These are phyloP conservation scores for Neltuma alba DNA, from an alignment of 306 rosid species.

Conservation along the genomic window DNA sequence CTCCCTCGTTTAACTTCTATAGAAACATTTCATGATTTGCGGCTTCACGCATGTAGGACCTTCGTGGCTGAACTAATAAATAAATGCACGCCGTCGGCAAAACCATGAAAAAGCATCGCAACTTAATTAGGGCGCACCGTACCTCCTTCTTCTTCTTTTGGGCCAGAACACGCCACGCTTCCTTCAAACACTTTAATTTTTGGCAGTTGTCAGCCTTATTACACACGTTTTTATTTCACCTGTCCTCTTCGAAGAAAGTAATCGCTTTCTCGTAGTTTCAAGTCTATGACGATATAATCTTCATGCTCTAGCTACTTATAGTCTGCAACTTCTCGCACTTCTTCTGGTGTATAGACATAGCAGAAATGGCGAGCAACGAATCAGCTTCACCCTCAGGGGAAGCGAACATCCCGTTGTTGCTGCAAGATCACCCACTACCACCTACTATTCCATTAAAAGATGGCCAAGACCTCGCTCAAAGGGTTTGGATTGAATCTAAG, in stretches of 20 bases:
- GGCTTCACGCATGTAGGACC: too few relatives aligned
- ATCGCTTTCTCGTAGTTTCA: not conserved
- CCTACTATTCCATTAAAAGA: not conserved
- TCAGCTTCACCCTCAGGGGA: slow-evolving; percentile 36
- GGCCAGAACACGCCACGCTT: not conserved
- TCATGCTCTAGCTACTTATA: not conserved
- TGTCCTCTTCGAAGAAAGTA: not conserved
- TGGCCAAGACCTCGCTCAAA: slow-evolving; percentile 26
- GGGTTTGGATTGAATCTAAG: slow-evolving; percentile 63
- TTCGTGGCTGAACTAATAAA: too few relatives aligned
- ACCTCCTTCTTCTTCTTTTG: too few relatives aligned
- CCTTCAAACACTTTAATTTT: not conserved
- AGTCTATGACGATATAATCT: not conserved
- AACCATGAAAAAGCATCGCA: too few relatives aligned
- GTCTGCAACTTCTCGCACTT: not conserved
- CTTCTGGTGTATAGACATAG: not conserved
- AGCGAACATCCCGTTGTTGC: slow-evolving; percentile 44
- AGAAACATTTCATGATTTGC: too few relatives aligned
- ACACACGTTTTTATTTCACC: not conserved
- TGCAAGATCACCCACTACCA: slow-evolving; percentile 7
- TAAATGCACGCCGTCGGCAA: too few relatives aligned
- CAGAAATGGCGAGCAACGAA: slow-evolving; percentile 38
- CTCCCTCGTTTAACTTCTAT: too few relatives aligned
- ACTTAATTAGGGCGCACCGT: too few relatives aligned
- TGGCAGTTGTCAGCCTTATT: not conserved